A percentile compares a stretch with the other conserved stretches of the same genome.
phyloP scores from a whole-genome alignment of 2,329 filamentous ascomycete species.

The Amylocarpus encephaloides region DNA sequence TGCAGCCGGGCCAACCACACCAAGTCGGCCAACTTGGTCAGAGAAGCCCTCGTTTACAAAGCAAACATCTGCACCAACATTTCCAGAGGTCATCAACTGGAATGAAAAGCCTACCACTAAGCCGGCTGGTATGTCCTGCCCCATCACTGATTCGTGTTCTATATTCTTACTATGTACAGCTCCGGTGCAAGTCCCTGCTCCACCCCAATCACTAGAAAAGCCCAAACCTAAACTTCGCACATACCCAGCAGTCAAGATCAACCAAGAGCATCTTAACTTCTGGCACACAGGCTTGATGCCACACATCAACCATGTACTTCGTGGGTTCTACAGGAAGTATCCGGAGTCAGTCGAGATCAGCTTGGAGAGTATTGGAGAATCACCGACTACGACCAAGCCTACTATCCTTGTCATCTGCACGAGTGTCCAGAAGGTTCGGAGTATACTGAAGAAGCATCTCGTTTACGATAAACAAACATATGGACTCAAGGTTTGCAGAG shows the following conservation, averaged over 20 bases:
- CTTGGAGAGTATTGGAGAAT: slow-evolving; percentile 67
- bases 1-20: slow-evolving; percentile 8
- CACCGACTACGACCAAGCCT: slow-evolving; percentile 57
- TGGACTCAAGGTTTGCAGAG: slow-evolving; percentile 65
- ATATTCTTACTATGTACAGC: slow-evolving; percentile 15
- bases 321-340: slow-evolving; percentile 65
- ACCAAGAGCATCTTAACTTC: slow-evolving; percentile 57
- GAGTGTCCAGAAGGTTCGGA: slow-evolving; percentile 65
- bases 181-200: slow-evolving; percentile 1
- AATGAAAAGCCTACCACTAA: slow-evolving; percentile 18
- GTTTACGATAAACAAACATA: slow-evolving; percentile 60
- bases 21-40: slow-evolving; percentile 15
- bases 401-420: slow-evolving; percentile 74
- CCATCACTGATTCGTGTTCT: neutral
- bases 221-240: slow-evolving; percentile 44
- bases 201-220: slow-evolving; percentile 16
- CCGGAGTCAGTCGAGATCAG: slow-evolving; percentile 74
- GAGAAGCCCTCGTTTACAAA: slow-evolving; percentile 22
- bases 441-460: slow-evolving; percentile 64
- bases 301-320: slow-evolving; percentile 64
- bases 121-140: slow-evolving; percentile 16
- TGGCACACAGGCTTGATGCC: slow-evolving; percentile 69
- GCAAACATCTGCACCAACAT: slow-evolving; percentile 7
- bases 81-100: slow-evolving; percentile 20
- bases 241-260: slow-evolving; percentile 52